Evolutionary conservation across 2,329 filamentous ascomycete genomes (phyloP).

Genomic region (Cercospora zeina): DNA sequence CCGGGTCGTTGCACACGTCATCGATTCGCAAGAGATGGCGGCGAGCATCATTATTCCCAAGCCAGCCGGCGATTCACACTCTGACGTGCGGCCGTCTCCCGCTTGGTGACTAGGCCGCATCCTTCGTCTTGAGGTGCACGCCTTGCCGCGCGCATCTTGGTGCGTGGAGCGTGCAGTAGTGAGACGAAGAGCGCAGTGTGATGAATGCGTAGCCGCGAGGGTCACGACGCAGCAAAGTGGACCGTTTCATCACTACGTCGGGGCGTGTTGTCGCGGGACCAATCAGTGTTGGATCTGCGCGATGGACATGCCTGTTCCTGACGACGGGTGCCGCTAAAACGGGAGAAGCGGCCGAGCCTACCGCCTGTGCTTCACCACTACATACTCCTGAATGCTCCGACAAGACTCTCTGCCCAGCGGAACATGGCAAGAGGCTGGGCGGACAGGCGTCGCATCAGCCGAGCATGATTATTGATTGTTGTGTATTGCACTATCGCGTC

Average conservation of each 20-base stretch:
- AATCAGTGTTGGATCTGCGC: constrained; percentile 5
- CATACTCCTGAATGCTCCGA: background rate
- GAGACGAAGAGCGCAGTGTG: too few relatives aligned
- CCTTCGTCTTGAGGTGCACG: background rate
- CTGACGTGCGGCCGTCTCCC: background rate
- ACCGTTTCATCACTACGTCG: constrained; percentile 6
- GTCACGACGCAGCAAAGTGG: background rate
- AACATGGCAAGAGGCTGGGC: background rate
- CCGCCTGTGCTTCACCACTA: background rate
- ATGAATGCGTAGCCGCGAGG: background rate
- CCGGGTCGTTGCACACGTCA: background rate
- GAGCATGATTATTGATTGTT: background rate
- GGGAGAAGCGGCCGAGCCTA: constrained; percentile 1
- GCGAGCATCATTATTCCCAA: constrained; percentile 4
- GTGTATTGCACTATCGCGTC: background rate
- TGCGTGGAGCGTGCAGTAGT: background rate
- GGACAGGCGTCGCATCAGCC: background rate
- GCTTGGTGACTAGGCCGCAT: background rate
- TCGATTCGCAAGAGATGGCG: background rate
- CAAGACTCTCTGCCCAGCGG: background rate
- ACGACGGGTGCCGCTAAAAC: background rate
- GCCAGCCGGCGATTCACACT: background rate
- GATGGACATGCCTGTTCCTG: constrained; percentile 1
- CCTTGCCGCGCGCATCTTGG: constrained; percentile 9
- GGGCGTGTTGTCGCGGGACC: background rate